A percentile compares a stretch with the other conserved stretches of the same genome.
Evolutionary conservation across 805 yeast genomes (phyloP).

Genomic region (Wickerhamiella azymoides): DNA sequence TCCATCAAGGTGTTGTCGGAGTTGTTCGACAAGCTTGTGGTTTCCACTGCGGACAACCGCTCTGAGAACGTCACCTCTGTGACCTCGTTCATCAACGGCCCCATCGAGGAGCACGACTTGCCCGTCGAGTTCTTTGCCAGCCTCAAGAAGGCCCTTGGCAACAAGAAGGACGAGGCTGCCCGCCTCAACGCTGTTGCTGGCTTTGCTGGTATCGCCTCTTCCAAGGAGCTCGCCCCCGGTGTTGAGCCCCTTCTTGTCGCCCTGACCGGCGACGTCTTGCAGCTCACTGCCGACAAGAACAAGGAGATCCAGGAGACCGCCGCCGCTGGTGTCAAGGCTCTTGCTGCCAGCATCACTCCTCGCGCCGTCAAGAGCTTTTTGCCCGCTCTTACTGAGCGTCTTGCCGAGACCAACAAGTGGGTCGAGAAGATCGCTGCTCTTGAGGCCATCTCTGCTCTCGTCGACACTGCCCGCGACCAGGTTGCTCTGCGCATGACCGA

Average conservation of each 20-base stretch:
- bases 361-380: slow-evolving; percentile 80
- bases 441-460: slow-evolving; percentile 72
- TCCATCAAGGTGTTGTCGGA: slow-evolving; percentile 67
- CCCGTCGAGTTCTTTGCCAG: slow-evolving; percentile 76
- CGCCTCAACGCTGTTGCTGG: slow-evolving; percentile 75
- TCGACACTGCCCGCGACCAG: slow-evolving; percentile 89
- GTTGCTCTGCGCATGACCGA: slow-evolving; percentile 99
- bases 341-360: slow-evolving; percentile 79
- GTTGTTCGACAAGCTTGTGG: slow-evolving; percentile 81
- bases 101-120: slow-evolving; percentile 96
- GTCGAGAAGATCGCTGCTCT: slow-evolving; percentile 90
- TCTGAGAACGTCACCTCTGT: slow-evolving; percentile 78
- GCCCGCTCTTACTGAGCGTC: slow-evolving; percentile 60
- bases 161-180: slow-evolving; percentile 57
- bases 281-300: slow-evolving; percentile 85
- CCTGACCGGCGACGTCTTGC: slow-evolving; percentile 54
- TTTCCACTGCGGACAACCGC: slow-evolving; percentile 71
- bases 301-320: slow-evolving; percentile 62
- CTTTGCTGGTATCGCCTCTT: slow-evolving; percentile 67
- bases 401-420: slow-evolving; percentile 72
- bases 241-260: slow-evolving; percentile 92
- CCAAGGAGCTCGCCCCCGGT: slow-evolving; percentile 64
- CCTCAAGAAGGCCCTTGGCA: slow-evolving; percentile 59
- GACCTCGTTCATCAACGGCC: slow-evolving; percentile 87
- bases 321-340: slow-evolving; percentile 56